Evolutionary conservation across 2,329 filamentous ascomycete genomes (phyloP), one percentile per base, ranked within the genome.

Genomic region (Reticulascus tulasneorum): DNA sequence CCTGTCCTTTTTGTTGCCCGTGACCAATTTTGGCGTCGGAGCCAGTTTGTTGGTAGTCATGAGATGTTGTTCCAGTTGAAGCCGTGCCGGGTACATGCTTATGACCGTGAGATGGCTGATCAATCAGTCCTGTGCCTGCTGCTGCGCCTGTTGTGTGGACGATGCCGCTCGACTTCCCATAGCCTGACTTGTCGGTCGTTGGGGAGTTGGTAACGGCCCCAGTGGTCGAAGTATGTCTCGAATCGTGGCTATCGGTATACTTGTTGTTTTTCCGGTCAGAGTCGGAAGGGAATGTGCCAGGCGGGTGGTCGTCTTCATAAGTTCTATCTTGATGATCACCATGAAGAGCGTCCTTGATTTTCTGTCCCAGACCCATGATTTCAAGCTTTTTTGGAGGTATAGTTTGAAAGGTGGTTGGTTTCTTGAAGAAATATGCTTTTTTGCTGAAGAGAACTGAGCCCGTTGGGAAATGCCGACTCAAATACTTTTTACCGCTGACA

Each of bases 331-430:
- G 20, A 18, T 44, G 32, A 24, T 42, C 39, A 24, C 17, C 19
- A 22, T 46, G 41, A 20, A 46, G 37, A 8, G 44, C 44, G 16
- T 44, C 38, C 38, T 46, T 46, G 18, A 46, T 44, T 33, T 46
- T 46, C n/a, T 40, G 19, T 24, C 21, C 42, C 23, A 46, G 34
- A 35, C 44, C 44, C 44, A 46, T 46, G 29, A 24, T 44, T 39
- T 25, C 22, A 33, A 25, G 21, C 29, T 32, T 11, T 19, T 33
- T 8, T 17, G 9, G 23, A 2, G 13, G n/a, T n/a, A n/a, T n/a
- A n/a, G n/a, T n/a, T n/a, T n/a, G n/a, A n/a, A 32, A 23, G 19
- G n/a, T 10, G 15, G 7, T 35, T 28, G 6, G 23, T 33, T 9
- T 9, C 29, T 10, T 26, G 5, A 29, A 18, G 31, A 23, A 22